Evolutionary conservation across 164 flowering plant genomes (phyloP), one percentile per base, ranked within the genome.

Genomic region (Magnolia officinalis): DNA sequence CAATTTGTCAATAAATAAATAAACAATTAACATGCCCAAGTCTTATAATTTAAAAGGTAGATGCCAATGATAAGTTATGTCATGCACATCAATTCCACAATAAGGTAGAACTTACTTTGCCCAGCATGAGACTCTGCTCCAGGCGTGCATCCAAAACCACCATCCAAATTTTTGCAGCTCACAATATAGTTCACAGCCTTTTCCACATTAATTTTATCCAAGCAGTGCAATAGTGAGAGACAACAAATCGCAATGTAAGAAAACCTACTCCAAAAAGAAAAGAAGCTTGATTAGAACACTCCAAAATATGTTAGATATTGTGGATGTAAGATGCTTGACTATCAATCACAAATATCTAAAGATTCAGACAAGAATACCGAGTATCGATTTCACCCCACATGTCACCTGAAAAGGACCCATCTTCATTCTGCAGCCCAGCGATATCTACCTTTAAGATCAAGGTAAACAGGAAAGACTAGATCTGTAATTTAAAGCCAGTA

Each of bases 51-150:
- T 10, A 10, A 10, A 55, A 55, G 61, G 13, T 55, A 55, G 8
- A 55, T 55, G 18, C 18, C 18, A 55, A 10, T 55, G 18, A 16
- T 16, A 55, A 55, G 61, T 16, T 55, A 55, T 55, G 61, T 2
- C 18, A 55, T 10, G 61, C 16, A 10, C 61, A 55, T 55, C 61
- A 10, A 26, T 1, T 26, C 29, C 29, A 26, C 29, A 26, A 55
- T 55, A 5, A 37, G 52, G 23, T 13, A 52, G 37, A 14, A 85
- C 92, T 72, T 88, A 95, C 97, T 90, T 84, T 95, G 99, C 26
- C 99, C 98, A 4, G 98, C 88, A 85, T 92, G 97, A 55, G 99
- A 95, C 80, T 93, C 99, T 52, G 83, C 98, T 76, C 99, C 98
- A 85, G 99, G 98, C 16, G 88, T 88, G 84, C 99, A 87, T 79